These are phyloP conservation scores for Salix exigua DNA, from an alignment of 345 rosid species.

Conservation along the genomic window DNA sequence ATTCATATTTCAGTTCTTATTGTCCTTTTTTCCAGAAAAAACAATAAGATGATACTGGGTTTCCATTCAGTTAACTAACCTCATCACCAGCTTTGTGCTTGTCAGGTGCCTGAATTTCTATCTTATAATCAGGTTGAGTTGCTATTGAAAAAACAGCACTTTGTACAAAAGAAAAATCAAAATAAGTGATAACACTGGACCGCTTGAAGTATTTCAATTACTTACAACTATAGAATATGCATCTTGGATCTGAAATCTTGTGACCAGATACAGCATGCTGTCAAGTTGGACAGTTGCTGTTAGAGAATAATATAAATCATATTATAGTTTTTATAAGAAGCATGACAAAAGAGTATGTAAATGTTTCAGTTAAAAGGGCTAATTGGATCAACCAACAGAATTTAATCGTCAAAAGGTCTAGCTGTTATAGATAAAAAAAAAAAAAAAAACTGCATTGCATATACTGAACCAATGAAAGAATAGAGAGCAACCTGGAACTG, in stretches of 20 bases:
- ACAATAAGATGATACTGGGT: not conserved
- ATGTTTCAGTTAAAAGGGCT: not conserved
- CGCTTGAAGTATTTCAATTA: not conserved
- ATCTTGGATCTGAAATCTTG: conserved; percentile 1
- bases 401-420: not conserved
- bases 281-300: not conserved
- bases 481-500: conserved; percentile 67
- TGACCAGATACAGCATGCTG: not conserved
- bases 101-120: not conserved
- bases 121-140: not conserved
- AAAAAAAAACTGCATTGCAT: not conserved
- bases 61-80: not conserved
- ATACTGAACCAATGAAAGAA: not conserved
- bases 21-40: not conserved
- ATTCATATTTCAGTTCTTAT: not conserved
- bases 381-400: not conserved
- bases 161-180: not conserved
- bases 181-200: not conserved
- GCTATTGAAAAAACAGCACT: not conserved
- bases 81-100: not conserved
- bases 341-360: not conserved
- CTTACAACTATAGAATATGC: not conserved
- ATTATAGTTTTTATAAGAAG: not conserved
- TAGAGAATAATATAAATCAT: too few species aligned
- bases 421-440: not conserved